Conservation (phyloP, 2,329 filamentous ascomycete species). For the Spiromastix sp. region DNA sequence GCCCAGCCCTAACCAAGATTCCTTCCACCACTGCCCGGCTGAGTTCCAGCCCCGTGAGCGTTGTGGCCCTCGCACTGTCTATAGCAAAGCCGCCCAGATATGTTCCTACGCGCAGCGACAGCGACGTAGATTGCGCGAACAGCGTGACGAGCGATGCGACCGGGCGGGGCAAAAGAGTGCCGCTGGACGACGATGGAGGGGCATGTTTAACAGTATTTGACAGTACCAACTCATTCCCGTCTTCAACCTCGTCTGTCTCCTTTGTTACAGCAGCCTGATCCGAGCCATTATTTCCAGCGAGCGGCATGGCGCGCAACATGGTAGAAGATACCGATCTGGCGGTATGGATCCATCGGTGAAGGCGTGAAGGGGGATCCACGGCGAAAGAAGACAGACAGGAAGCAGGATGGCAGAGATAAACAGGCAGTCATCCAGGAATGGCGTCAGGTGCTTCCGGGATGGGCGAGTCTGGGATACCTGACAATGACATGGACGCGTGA, state of each 20-base stretch:
- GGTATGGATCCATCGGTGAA: constrained; percentile 2
- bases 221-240: constrained; percentile 1
- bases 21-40: constrained; percentile 36
- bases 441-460: too few species aligned
- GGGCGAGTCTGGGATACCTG: too few species aligned
- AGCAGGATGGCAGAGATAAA: too few species aligned
- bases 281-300: constrained; percentile 3
- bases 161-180: constrained; percentile 32
- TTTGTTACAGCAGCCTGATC: neutral
- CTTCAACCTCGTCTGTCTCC: neutral
- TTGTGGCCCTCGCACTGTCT: constrained; percentile 34
- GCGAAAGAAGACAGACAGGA: neutral
- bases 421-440: too few species aligned
- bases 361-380: neutral
- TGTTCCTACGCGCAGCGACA: constrained; percentile 33
- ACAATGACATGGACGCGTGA: too few species aligned
- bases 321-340: neutral
- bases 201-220: neutral
- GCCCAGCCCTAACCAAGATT: constrained; percentile 33
- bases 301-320: neutral
- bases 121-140: constrained; percentile 34
- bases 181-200: constrained; percentile 1
- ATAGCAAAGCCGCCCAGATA: constrained; percentile 34
- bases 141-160: constrained; percentile 35
- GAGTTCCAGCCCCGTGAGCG: constrained; percentile 34